Percentiles rank a stretch among this genome's conserved stretches.
Conservation (phyloP, 441 rosid genomes). For the Croton laevigatus region DNA sequence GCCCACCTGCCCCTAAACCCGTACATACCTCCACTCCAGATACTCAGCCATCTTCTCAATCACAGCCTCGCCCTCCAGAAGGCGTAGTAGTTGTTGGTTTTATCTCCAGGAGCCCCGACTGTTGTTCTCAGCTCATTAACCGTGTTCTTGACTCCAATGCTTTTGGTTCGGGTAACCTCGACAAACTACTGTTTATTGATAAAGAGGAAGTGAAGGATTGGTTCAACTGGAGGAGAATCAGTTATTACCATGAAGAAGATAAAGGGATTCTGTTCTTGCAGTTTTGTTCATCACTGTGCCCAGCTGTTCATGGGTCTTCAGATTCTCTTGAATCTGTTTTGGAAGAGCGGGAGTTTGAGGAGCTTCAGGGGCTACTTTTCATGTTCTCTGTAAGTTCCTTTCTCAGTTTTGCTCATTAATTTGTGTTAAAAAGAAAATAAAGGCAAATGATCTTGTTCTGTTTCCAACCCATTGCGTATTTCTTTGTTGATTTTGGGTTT, state of each 20-base stretch:
- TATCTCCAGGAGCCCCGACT: conserved; percentile 50
- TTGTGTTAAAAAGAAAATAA: neutral
- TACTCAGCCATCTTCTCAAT: conserved; percentile 22
- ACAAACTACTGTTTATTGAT: conserved; percentile 34
- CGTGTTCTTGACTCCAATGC: conserved; percentile 54
- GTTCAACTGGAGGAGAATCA: conserved; percentile 61
- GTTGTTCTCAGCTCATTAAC: conserved; percentile 62
- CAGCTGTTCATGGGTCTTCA: conserved; percentile 32
- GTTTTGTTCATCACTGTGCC: conserved; percentile 61
- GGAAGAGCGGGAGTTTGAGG: conserved; percentile 65
- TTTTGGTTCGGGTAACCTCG: conserved; percentile 63
- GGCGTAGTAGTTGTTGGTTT: conserved; percentile 82
- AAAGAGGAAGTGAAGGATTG: conserved; percentile 51
- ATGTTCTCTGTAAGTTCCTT: conserved; percentile 77
- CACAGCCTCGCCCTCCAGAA: conserved; percentile 35
- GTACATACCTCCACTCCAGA: conserved; percentile 27
- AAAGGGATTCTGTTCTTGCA: conserved; percentile 66
- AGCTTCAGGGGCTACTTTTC: conserved; percentile 79
- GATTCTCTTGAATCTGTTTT: conserved; percentile 33
- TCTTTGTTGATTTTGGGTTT: neutral
- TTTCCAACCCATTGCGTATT: neutral
- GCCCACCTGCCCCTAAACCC: conserved; percentile 39
- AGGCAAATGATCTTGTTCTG: neutral
- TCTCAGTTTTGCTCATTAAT: neutral
- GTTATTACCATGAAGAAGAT: conserved; percentile 62